Conservation (phyloP, 2,329 filamentous ascomycete genomes). For the Aspergillus costaricaensis region DNA sequence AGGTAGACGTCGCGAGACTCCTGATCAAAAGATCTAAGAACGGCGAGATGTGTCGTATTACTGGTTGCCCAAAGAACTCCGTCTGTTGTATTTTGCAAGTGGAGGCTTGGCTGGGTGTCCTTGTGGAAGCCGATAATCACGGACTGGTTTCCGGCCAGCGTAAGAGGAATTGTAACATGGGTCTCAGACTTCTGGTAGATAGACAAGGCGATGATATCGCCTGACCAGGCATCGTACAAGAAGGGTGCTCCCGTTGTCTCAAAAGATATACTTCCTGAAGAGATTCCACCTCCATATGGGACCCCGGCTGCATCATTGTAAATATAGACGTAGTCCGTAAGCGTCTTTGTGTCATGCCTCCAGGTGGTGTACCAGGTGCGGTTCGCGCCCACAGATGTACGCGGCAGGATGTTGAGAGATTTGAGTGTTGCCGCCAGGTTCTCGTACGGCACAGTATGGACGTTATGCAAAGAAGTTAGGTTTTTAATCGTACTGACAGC, state of each 20-base stretch:
- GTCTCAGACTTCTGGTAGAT: conserved; percentile 32
- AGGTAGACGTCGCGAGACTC: not conserved
- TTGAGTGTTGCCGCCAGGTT: conserved; percentile 35
- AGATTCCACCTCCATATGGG: not conserved
- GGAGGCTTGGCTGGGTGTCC: not conserved
- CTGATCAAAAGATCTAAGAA: not conserved
- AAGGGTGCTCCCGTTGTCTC: conserved; percentile 37
- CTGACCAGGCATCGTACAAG: conserved; percentile 48
- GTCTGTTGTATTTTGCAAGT: conserved; percentile 14
- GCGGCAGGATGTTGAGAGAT: conserved; percentile 36
- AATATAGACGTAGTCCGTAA: conserved; percentile 42
- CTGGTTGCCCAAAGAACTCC: not conserved
- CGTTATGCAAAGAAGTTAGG: conserved; percentile 34
- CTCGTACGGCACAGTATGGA: conserved; percentile 34
- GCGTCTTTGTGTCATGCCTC: conserved; percentile 31
- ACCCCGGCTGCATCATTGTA: conserved; percentile 40
- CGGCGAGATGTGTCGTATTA: not conserved
- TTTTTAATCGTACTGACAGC: conserved; percentile 21
- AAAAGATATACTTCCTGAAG: conserved; percentile 31
- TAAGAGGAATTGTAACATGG: conserved; percentile 36
- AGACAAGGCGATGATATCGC: conserved; percentile 34
- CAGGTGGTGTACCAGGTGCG: conserved; percentile 40
- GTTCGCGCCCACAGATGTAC: conserved; percentile 27
- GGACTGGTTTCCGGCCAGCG: conserved; percentile 43
- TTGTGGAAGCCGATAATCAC: conserved; percentile 41